phyloP scores from a whole-genome alignment of 495 filamentous ascomycete genomes.

The Collariella sp. region DNA sequence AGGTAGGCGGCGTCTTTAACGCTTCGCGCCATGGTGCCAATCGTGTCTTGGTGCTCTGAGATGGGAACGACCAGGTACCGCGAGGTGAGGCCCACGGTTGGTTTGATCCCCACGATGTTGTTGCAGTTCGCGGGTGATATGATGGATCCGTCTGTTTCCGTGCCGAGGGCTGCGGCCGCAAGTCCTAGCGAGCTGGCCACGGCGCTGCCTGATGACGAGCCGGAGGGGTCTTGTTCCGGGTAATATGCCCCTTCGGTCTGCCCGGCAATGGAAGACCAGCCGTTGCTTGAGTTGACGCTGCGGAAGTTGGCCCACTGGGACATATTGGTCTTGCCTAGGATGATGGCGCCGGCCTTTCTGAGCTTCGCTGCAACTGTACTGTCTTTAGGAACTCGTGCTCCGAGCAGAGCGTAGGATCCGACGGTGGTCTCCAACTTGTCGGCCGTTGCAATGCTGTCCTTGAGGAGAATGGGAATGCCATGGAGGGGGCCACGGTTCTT shows the following conservation, averaged over 20 bases:
- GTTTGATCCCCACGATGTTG: slow-evolving; percentile 51
- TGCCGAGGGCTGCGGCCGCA: slow-evolving; percentile 26
- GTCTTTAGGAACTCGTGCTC: slow-evolving; percentile 40
- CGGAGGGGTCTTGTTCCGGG: slow-evolving; percentile 29
- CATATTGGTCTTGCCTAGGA: slow-evolving; percentile 41
- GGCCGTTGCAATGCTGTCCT: slow-evolving; percentile 62
- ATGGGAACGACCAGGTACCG: slow-evolving; percentile 55
- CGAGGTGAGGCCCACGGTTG: slow-evolving; percentile 58
- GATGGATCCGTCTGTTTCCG: slow-evolving; percentile 34
- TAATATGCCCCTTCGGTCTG: slow-evolving; percentile 39
- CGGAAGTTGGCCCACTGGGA: slow-evolving; percentile 38
- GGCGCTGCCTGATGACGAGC: slow-evolving; percentile 22
- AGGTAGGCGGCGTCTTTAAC: slow-evolving; percentile 62
- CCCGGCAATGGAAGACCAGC: slow-evolving; percentile 40
- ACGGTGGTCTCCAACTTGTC: slow-evolving; percentile 55
- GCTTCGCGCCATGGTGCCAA: slow-evolving; percentile 51
- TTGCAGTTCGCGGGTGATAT: slow-evolving; percentile 32
- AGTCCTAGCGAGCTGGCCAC: slow-evolving; percentile 30
- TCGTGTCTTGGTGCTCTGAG: slow-evolving; percentile 53
- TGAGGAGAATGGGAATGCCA: slow-evolving; percentile 60
- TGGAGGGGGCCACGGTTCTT: slow-evolving; percentile 43
- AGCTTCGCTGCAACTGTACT: slow-evolving; percentile 40
- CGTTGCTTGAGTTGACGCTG: slow-evolving; percentile 30
- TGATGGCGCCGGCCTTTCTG: slow-evolving; percentile 41
- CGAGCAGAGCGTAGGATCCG: slow-evolving; percentile 50